These are phyloP conservation scores for Gossypium thurberi DNA, from an alignment of 345 rosid genomes.

Conservation along the genomic window DNA sequence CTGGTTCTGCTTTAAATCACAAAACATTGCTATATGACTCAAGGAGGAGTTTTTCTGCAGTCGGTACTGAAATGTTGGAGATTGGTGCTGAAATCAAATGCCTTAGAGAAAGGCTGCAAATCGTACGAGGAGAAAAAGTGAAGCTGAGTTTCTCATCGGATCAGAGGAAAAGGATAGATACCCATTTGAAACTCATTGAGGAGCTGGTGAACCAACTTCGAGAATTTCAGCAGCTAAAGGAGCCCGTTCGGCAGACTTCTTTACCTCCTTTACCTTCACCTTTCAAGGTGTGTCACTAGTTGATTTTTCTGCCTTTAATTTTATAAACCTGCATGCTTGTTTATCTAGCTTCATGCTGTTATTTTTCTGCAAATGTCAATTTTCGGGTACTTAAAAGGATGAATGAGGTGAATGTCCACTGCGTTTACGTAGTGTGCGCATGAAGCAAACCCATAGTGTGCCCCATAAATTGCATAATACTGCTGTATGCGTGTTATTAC, in stretches of 20 bases:
- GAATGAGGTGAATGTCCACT: neutral
- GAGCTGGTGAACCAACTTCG: conserved; percentile 41
- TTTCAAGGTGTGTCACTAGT: conserved; percentile 27
- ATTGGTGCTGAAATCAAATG: conserved; percentile 48
- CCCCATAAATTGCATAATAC: neutral
- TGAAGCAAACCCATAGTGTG: neutral
- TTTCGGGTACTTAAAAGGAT: neutral
- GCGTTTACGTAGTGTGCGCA: neutral
- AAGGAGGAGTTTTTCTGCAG: conserved; percentile 35
- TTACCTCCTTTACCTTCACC: conserved; percentile 27
- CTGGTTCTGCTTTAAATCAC: conserved; percentile 9
- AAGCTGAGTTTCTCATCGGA: conserved; percentile 26
- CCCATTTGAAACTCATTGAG: conserved; percentile 33
- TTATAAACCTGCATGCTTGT: neutral
- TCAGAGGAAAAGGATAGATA: conserved; percentile 30
- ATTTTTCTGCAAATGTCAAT: neutral
- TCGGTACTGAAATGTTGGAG: conserved; percentile 30
- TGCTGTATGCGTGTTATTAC: neutral
- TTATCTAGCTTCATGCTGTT: neutral
- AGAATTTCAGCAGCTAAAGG: conserved; percentile 36
- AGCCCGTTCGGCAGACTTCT: conserved; percentile 30
- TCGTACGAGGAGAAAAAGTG: conserved; percentile 41
- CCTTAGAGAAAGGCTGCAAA: conserved; percentile 41
- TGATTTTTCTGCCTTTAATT: neutral
- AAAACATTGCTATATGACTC: conserved; percentile 17